phyloP scores from a whole-genome alignment of 2,329 filamentous ascomycete genomes.

The Cordyceps farinosa region DNA sequence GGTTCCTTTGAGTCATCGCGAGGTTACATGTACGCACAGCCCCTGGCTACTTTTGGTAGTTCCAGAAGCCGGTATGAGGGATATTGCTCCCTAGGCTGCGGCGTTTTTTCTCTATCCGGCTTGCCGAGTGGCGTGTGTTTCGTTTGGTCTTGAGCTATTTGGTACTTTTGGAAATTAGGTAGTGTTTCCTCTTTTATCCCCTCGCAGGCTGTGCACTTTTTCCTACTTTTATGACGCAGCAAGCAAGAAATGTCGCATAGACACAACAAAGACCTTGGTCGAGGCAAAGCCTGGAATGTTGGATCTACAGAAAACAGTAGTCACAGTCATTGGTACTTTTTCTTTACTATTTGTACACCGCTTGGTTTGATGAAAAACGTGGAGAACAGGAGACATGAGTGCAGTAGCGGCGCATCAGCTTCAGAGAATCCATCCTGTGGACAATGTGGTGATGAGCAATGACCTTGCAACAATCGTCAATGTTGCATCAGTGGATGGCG shows the following conservation, averaged over 20 bases:
- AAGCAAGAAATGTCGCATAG: background rate
- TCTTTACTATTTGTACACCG: background rate
- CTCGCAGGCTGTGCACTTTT: background rate
- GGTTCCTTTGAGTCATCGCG: background rate
- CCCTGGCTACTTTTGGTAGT: background rate
- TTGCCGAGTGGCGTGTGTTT: background rate
- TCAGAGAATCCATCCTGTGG: background rate
- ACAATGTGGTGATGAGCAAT: background rate
- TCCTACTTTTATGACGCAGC: background rate
- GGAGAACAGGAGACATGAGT: background rate
- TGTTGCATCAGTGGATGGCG: too few species aligned
- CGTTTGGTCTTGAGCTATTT: background rate
- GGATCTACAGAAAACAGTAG: background rate
- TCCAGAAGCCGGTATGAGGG: background rate
- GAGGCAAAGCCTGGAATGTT: background rate
- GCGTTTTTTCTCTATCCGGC: background rate
- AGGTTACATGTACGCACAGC: conserved; percentile 6
- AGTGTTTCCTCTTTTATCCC: background rate
- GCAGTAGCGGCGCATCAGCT: background rate
- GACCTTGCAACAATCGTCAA: too few species aligned
- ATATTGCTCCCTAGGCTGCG: conserved; percentile 3
- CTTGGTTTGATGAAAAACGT: background rate
- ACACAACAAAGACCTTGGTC: background rate
- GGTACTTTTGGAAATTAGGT: background rate
- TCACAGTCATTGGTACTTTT: background rate